A percentile compares a stretch with the other conserved stretches of the same genome.
Conservation (phyloP, 208 protist genomes). For the Acanthamoeba triangularis region DNA sequence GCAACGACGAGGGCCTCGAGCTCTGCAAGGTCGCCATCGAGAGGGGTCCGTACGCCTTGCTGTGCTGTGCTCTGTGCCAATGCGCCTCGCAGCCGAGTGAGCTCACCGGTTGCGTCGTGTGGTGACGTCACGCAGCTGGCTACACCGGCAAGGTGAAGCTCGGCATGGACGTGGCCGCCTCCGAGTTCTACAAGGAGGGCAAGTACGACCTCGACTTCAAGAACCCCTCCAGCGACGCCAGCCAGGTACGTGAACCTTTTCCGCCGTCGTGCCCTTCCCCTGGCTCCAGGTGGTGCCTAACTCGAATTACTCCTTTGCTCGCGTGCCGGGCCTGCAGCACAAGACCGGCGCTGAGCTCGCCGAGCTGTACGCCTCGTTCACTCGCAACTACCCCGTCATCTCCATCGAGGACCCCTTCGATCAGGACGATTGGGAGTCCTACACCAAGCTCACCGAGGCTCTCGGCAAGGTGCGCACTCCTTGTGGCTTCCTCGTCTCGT, state of each 20-base stretch:
- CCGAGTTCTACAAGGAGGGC: conserved; percentile 95
- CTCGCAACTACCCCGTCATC: conserved; percentile 96
- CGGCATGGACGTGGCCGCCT: conserved; percentile 99
- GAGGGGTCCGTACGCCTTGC: conserved; percentile 94
- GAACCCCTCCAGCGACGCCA: conserved; percentile 89
- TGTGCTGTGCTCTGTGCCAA: not conserved
- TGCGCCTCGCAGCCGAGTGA: not conserved
- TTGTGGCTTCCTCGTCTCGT: too few relatives aligned
- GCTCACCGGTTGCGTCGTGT: not conserved
- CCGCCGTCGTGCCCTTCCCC: too few relatives aligned
- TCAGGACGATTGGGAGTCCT: conserved; percentile 98
- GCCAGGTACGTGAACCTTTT: not conserved
- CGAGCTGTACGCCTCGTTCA: conserved; percentile 96
- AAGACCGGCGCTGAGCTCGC: conserved; percentile 91
- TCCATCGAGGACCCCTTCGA: conserved; percentile 99
- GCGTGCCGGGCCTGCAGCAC: not conserved
- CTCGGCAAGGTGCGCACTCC: conserved; percentile 88
- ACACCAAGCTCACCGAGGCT: conserved; percentile 92
- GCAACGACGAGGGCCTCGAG: conserved; percentile 97
- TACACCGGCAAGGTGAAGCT: conserved; percentile 97
- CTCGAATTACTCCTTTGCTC: too few relatives aligned
- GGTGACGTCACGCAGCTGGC: conserved; percentile 78
- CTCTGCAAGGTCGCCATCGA: conserved; percentile 98
- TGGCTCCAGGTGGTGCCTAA: too few relatives aligned
- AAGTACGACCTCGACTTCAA: conserved; percentile 99